Base-by-base conservation (phyloP, 495 filamentous ascomycete species). In the Filosporella fistucella region DNA sequence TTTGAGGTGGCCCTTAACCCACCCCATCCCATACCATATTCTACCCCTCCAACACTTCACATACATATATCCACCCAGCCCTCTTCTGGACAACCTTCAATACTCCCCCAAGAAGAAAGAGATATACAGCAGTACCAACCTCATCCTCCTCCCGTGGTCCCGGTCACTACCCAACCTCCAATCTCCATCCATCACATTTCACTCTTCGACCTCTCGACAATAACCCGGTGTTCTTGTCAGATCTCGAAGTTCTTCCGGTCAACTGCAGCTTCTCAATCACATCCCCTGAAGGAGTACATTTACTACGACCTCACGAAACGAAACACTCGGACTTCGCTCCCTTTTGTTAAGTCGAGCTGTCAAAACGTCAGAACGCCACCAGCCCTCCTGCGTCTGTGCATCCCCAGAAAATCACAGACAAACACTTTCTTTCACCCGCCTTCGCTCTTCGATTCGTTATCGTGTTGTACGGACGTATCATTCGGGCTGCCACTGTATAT, bases 201-300 rank as follows among this genome's bases (percentile, higher is more conserved):
- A 20, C n/a, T n/a, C n/a, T n/a, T n/a, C n/a, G n/a, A n/a, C n/a
- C n/a, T n/a, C n/a, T n/a, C n/a, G n/a, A n/a, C n/a, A n/a, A n/a
- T n/a, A n/a, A n/a, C n/a, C n/a, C n/a, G n/a, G n/a, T n/a, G n/a
- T n/a, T n/a, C n/a, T n/a, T n/a, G n/a, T n/a, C n/a, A n/a, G n/a
- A n/a, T n/a, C n/a, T n/a, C 11, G 18, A 13, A 17, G 36, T 22
- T 11, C 36, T n/a, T 38, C 22, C n/a, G 8, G 16, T 4, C n/a
- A 18, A 3, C 18, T 46, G 43, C 43, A 35, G 45, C 24, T 41
- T 13, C 32, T 12, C 21, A 32, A 20, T 42, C 49, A 47, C 36
- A 35, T 18, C 20, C 45, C 45, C 51, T 40, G 44, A 38, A 54
- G 51, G 51, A 54, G 51, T 54, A 54, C 51, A 54, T 54, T 24